Evolutionary conservation across 2,329 filamentous ascomycete species (phyloP).

Genomic region (Rhynchosporium graminicola): DNA sequence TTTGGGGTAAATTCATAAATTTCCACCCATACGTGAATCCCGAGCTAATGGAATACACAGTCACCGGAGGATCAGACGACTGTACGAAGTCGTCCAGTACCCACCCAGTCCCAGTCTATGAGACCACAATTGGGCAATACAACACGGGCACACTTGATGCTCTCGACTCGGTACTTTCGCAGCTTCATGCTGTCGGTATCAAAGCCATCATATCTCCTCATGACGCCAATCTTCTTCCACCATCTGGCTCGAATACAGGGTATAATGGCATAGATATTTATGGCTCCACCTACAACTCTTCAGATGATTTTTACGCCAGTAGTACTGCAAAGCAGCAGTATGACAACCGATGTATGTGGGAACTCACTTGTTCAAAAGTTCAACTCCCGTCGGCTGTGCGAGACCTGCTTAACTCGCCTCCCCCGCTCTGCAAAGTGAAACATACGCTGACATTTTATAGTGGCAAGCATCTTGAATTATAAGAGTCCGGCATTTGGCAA

Average conservation of each 20-base stretch:
- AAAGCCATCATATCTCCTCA: not conserved
- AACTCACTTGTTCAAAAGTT: not conserved
- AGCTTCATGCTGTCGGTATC: not conserved
- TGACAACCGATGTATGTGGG: not conserved
- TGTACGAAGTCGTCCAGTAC: not conserved
- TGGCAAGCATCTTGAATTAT: not conserved
- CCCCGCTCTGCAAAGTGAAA: not conserved
- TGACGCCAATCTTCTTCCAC: not conserved
- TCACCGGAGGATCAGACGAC: not conserved
- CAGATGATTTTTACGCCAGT: not conserved
- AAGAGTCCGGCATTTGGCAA: not conserved
- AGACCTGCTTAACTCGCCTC: too few species aligned
- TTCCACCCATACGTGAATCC: not conserved
- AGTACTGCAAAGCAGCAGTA: not conserved
- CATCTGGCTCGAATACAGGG: not conserved
- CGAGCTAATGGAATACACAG: not conserved
- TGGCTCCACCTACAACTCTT: not conserved
- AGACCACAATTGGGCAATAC: not conserved
- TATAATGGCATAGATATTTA: not conserved
- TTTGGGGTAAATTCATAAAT: not conserved
- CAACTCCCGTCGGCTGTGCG: not conserved
- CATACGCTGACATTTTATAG: not conserved
- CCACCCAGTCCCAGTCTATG: not conserved
- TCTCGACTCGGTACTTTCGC: not conserved
- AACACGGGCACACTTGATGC: not conserved